A percentile compares a stretch with the other conserved stretches of the same genome.
These are phyloP conservation scores for Podila epicladia DNA, from an alignment of 192 early-diverging fungal species.

Conservation along the genomic window DNA sequence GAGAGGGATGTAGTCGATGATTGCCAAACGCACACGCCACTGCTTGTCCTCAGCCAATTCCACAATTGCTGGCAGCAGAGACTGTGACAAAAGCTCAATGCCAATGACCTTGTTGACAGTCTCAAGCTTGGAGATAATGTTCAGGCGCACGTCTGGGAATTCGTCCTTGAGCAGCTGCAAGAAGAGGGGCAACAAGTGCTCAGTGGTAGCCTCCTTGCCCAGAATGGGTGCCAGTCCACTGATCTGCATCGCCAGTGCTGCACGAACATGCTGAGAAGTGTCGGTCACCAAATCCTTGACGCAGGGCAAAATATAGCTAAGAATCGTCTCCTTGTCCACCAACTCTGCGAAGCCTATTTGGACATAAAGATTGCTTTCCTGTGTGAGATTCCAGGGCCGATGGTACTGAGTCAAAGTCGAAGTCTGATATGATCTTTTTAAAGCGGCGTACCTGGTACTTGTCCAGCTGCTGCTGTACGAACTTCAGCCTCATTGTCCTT, in stretches of 20 bases:
- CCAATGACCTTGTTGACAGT: slow-evolving; percentile 96
- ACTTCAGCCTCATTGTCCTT: slow-evolving; percentile 99
- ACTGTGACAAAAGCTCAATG: slow-evolving; percentile 97
- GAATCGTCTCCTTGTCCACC: slow-evolving; percentile 81
- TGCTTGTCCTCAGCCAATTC: slow-evolving; percentile 99
- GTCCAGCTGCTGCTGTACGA: slow-evolving; percentile 92
- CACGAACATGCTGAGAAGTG: slow-evolving; percentile 95
- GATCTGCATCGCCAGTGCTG: slow-evolving; percentile 95
- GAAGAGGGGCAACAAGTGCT: slow-evolving; percentile 95
- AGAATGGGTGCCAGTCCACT: slow-evolving; percentile 95
- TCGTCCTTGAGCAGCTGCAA: slow-evolving; percentile 97
- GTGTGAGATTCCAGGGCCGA: background rate
- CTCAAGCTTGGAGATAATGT: slow-evolving; percentile 98
- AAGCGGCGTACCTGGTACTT: slow-evolving; percentile 75
- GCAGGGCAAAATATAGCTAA: slow-evolving; percentile 87
- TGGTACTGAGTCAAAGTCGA: background rate
- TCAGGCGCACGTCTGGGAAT: slow-evolving; percentile 96
- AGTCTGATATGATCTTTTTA: background rate
- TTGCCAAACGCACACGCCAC: slow-evolving; percentile 98
- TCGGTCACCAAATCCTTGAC: slow-evolving; percentile 96
- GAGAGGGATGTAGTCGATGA: slow-evolving; percentile 99
- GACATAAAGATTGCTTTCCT: background rate
- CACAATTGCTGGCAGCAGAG: slow-evolving; percentile 96
- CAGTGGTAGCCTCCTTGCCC: slow-evolving; percentile 94
- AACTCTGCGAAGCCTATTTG: slow-evolving; percentile 66